These are phyloP conservation scores for Setaria italica DNA, from an alignment of 202 grass and related monocot species.

Conservation along the genomic window DNA sequence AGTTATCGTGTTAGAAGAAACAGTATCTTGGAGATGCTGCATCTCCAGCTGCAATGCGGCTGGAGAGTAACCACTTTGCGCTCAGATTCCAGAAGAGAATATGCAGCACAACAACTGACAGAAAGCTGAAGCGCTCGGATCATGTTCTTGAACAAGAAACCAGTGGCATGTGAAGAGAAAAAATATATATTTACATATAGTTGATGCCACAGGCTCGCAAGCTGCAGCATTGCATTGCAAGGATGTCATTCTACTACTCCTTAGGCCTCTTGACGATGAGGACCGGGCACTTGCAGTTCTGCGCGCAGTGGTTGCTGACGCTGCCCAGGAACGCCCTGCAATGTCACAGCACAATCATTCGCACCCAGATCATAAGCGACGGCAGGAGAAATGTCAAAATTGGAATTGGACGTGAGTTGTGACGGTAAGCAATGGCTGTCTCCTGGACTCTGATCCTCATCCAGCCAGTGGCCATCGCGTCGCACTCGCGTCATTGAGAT, in stretches of 20 bases:
- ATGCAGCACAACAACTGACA: background rate
- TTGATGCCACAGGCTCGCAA: background rate
- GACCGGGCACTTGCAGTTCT: constrained; percentile 61
- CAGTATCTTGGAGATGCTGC: background rate
- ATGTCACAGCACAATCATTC: background rate
- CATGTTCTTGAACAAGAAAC: constrained; percentile 27
- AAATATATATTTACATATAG: background rate
- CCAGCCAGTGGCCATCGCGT: background rate
- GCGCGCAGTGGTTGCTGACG: constrained; percentile 66
- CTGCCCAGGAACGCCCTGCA: constrained; percentile 60
- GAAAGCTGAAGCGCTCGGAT: background rate
- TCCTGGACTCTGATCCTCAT: constrained; percentile 15
- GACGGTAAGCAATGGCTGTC: background rate
- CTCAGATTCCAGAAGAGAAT: background rate
- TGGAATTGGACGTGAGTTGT: background rate
- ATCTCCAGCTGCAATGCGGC: background rate
- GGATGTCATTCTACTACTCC: constrained; percentile 1
- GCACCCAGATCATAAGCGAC: no score
- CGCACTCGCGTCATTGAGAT: background rate
- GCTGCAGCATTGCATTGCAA: background rate
- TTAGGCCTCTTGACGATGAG: constrained; percentile 61
- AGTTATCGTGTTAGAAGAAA: background rate
- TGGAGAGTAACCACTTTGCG: background rate
- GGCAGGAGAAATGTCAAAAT: background rate
- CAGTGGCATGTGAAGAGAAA: background rate